A percentile compares a stretch with the other conserved stretches of the same genome.
Conservation (phyloP, 2,329 filamentous ascomycete species). For the Fusarium marasasianum region DNA sequence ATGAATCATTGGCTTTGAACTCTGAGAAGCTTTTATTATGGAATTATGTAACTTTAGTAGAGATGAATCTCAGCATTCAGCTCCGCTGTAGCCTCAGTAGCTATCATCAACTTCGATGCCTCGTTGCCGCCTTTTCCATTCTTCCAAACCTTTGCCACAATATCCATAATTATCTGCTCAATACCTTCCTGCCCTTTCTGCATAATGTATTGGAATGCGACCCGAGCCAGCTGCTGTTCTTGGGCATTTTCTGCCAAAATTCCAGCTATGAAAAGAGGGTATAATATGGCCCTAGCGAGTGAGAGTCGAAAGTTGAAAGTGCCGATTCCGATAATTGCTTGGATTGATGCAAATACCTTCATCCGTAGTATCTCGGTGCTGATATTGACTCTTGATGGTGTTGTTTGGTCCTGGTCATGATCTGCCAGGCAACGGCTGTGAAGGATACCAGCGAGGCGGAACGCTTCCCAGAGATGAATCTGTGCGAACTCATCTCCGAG, state of each 20-base stretch:
- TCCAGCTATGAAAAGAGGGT: neutral
- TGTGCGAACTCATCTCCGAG: neutral
- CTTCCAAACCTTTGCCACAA: neutral
- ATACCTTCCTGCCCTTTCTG: neutral
- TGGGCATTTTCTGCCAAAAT: neutral
- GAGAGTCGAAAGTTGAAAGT: neutral
- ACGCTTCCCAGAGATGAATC: neutral
- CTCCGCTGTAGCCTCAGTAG: neutral
- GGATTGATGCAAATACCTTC: neutral
- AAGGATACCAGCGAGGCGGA: neutral
- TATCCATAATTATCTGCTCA: neutral
- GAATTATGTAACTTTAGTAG: neutral
- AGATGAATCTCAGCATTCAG: neutral
- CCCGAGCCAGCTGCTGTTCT: neutral
- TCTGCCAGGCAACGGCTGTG: neutral
- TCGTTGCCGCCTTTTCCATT: neutral
- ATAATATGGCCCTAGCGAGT: neutral
- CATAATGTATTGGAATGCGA: neutral
- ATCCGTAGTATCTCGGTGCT: neutral
- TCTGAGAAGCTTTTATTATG: neutral
- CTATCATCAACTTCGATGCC: neutral
- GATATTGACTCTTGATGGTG: too few species aligned
- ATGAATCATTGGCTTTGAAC: accelerated
- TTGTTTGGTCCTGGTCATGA: neutral
- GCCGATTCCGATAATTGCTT: neutral